These are phyloP conservation scores for Corylus heterophylla DNA, from an alignment of 306 rosid genomes.

Conservation along the genomic window DNA sequence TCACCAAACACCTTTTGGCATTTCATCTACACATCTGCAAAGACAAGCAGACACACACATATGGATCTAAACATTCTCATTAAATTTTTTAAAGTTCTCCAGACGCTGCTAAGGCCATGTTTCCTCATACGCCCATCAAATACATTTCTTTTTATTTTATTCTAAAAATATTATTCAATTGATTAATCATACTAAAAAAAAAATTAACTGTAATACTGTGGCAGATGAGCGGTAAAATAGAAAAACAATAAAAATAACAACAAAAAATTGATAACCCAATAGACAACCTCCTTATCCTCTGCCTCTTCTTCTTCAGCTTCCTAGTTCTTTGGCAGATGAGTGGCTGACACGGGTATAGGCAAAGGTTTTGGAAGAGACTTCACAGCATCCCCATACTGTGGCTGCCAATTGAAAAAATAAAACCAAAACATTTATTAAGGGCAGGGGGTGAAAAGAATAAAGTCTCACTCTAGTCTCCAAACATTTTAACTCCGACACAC, in stretches of 20 bases:
- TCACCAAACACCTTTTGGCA: neutral
- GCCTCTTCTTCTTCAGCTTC: constrained; percentile 50
- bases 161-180: neutral
- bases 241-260: neutral
- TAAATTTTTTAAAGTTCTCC: too few relatives aligned
- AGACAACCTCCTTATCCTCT: constrained; percentile 58
- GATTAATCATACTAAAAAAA: too few relatives aligned
- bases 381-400: constrained; percentile 48
- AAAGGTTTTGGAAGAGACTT: constrained; percentile 78
- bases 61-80: too few relatives aligned
- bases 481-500: neutral
- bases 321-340: constrained; percentile 39
- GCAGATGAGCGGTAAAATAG: constrained; percentile 12
- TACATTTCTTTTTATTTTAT: neutral
- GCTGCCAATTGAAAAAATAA: constrained; percentile 46
- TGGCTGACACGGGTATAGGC: constrained; percentile 49
- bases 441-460: neutral
- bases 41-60: too few relatives aligned
- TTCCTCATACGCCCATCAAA: too few relatives aligned
- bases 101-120: too few relatives aligned
- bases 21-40: neutral
- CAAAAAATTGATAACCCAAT: constrained; percentile 8
- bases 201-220: neutral
- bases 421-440: neutral
- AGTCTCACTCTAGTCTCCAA: neutral